Base-by-base conservation (phyloP, 2,329 filamentous ascomycete genomes). In the Calonectria naviculata region DNA sequence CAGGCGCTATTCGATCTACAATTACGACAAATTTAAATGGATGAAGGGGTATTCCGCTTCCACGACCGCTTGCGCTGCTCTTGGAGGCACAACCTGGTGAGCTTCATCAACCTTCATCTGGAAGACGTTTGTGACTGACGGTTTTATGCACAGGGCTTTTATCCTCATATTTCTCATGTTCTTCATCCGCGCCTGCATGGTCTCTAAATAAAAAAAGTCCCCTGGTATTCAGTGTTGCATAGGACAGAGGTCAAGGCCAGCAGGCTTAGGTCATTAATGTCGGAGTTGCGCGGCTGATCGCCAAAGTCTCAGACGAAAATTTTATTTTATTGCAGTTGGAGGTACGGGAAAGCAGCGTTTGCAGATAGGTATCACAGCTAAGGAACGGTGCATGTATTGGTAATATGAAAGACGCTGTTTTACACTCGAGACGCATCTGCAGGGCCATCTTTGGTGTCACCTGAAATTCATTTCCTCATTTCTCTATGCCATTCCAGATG, bases 1-100 rank as follows among this genome's bases (percentile, higher is more conserved):
- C 47, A 74, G 70, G 19, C 75, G 72, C 67, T 78, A 77, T 54
- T 65, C 76, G 0, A 38, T 28, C 19, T 80, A 73, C 73, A 70
- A 54, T 58, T 66, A 49, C 21, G 63, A 65, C 5, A 68, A 68
- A 47, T 60, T 62, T 31, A 76, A 73, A 44, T 65, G 31, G 52
- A 34, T 84, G 38, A 74, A 78, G 13, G 56, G 41, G 0, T 77
- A 70, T 63, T 74, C 74, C 5, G 73, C 70, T 26, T 81, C 81
- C 6, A 77, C 86, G 56, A 84, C 80, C 12, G 85, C 80, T 21
- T 82, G 77, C 42, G 84, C 85, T 24, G 85, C 79, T 34, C 65
- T 88, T 7, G 86, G 85, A 4, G 84, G 84, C 12, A 24, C 86
- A 19, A 76, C 79, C 19, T 87, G 85, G 84, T 84, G 67, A 67